These are phyloP conservation scores for Pseudomonodictys pantanalensis DNA, from an alignment of 495 filamentous ascomycete genomes.

Conservation along the genomic window DNA sequence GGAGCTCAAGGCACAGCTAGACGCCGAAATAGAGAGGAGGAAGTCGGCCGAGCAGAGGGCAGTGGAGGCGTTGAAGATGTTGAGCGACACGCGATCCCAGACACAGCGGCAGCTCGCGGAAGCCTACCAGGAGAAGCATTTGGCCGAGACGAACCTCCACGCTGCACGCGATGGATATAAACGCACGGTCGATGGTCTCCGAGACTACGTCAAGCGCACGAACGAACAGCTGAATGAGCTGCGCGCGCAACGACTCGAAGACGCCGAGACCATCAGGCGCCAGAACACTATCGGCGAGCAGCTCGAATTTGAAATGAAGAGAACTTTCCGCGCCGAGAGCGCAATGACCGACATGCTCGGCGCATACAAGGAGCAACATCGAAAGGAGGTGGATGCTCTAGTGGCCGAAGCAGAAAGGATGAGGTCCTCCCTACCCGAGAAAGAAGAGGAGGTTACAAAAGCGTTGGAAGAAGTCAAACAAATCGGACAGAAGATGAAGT, in stretches of 20 bases:
- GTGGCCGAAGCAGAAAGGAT: constrained; percentile 20
- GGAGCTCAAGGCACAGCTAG: constrained; percentile 29
- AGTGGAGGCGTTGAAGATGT: constrained; percentile 21
- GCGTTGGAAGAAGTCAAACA: constrained; percentile 11
- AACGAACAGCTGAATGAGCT: constrained; percentile 21
- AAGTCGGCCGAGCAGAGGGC: constrained; percentile 26
- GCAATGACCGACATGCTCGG: constrained; percentile 25
- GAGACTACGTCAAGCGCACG: constrained; percentile 22
- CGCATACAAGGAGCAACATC: constrained; percentile 28
- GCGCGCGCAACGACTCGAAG: constrained; percentile 11
- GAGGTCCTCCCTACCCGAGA: constrained; percentile 13
- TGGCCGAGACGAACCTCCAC: constrained; percentile 27
- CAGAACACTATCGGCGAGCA: constrained; percentile 32
- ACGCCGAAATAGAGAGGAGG: constrained; percentile 21
- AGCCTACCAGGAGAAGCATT: constrained; percentile 24
- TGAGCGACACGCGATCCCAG: constrained; percentile 26
- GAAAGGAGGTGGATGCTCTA: constrained; percentile 19
- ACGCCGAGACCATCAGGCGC: constrained; percentile 25
- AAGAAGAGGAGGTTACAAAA: constrained; percentile 10
- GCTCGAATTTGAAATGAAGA: constrained; percentile 18
- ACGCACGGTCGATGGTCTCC: constrained; percentile 26
- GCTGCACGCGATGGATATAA: constrained; percentile 26
- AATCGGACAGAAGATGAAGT: constrained; percentile 30
- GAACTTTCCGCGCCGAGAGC: constrained; percentile 13
- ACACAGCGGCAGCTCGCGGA: constrained; percentile 27